These are phyloP conservation scores for Annulohypoxylon nitens DNA, from an alignment of 495 filamentous ascomycete genomes.

Conservation along the genomic window DNA sequence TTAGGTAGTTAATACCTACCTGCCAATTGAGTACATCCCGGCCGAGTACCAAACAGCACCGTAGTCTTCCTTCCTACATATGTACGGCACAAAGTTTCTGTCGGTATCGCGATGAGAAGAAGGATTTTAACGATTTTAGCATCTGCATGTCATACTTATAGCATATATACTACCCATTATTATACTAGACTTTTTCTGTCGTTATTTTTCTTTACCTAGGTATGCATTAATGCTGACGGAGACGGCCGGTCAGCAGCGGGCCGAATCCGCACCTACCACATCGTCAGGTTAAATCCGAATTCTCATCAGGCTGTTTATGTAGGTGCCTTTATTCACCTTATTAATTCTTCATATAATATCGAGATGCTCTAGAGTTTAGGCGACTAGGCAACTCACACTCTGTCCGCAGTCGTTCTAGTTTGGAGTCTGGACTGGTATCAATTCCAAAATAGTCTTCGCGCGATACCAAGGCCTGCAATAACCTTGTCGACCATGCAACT, in stretches of 20 bases:
- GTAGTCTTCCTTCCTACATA: slow-evolving; percentile 15
- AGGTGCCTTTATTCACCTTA: not conserved
- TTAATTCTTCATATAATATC: not conserved
- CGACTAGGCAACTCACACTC: slow-evolving; percentile 6
- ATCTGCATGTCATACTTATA: slow-evolving; percentile 36
- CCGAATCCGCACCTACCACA: slow-evolving; percentile 29
- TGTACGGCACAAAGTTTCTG: slow-evolving; percentile 1
- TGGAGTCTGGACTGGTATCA: slow-evolving; percentile 9
- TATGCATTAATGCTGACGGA: not conserved
- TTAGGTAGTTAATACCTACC: not conserved
- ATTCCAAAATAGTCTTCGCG: slow-evolving; percentile 23
- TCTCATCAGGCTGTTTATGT: slow-evolving; percentile 27
- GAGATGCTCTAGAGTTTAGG: slow-evolving; percentile 9
- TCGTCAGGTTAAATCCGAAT: slow-evolving; percentile 30
- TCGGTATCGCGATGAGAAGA: slow-evolving; percentile 41
- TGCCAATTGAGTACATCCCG: slow-evolving; percentile 1
- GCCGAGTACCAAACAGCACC: slow-evolving; percentile 11
- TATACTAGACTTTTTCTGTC: slow-evolving; percentile 18
- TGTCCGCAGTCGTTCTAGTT: not conserved
- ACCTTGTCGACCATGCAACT: slow-evolving; percentile 27
- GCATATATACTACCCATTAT: not conserved
- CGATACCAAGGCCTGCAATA: slow-evolving; percentile 36
- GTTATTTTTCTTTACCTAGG: not conserved
- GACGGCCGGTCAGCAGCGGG: slow-evolving; percentile 21
- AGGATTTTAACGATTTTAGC: slow-evolving; percentile 37